Evolutionary conservation across 768 basidiomycete species (phyloP), one percentile per base, ranked within the genome.

Genomic region (Rhodotorula toruloides): DNA sequence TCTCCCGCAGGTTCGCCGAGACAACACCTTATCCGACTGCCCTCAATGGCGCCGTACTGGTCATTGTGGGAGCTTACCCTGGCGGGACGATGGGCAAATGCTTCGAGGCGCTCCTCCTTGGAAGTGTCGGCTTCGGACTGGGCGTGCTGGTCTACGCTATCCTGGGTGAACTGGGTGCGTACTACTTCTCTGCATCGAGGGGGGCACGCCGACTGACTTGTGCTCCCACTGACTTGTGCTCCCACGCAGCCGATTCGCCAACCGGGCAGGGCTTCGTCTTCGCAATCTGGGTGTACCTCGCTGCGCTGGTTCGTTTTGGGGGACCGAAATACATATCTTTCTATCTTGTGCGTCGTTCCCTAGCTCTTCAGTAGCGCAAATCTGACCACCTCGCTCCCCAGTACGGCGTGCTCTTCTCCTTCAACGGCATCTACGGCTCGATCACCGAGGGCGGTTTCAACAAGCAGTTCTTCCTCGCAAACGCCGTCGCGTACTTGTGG

Each of bases 11-110:
- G 6, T 67, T 67, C n/a, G 56, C 66, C 74, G 78, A 92, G 76
- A 88, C 97, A 75, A 90, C 91, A 61, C 81, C 86, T 63, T 84
- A 97, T 77, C 90, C 97, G 76, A 84, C 88, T 78, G 85, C 94
- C 80, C 88, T 97, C 83, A 89, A 90, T 82, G 88, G 88, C 73
- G 90, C 87, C 14, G 92, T 93, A 52, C 84, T 87, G 37, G 83
- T 97, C 68, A 79, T 83, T 71, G 80, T 87, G 73, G 83, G 96
- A 76, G 86, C 96, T 80, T 88, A 90, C 81, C 85, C 97, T 76
- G 88, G 96, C 73, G 81, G 79, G 71, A 86, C 86, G 74, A 54
- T 65, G 14, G 68, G 72, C 11, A 63, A 63, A 21, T 70, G 59
- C 58, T 37, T 74, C 36, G 71, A 76, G 61, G 69, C 72, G 1